Evolutionary conservation across 345 rosid species (phyloP).

Genomic region (Camelina laxa): DNA sequence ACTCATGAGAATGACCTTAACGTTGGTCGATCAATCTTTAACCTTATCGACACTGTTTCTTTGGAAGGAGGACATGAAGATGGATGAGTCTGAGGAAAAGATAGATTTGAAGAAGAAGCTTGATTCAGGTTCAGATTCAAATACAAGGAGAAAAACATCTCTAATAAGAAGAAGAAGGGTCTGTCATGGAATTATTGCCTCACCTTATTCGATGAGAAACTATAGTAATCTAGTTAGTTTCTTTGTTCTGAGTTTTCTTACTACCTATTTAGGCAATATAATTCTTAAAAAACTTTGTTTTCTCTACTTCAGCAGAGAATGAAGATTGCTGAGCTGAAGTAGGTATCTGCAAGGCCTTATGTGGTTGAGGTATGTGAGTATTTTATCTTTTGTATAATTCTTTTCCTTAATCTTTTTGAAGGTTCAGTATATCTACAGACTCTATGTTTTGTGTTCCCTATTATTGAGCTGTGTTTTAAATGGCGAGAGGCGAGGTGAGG

Average conservation of each 20-base stretch:
- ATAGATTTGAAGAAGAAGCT: constrained; percentile 60
- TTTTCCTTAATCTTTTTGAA: too few species aligned
- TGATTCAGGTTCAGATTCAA: constrained; percentile 65
- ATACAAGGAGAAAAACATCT: too few species aligned
- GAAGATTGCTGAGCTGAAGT: not conserved
- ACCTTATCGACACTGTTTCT: not conserved
- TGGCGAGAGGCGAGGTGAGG: too few species aligned
- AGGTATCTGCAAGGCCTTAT: not conserved
- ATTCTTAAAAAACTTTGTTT: not conserved
- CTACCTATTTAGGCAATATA: too few species aligned
- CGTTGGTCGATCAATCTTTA: not conserved
- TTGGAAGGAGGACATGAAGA: constrained; percentile 60
- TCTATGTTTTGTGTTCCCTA: too few species aligned
- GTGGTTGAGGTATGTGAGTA: constrained; percentile 64
- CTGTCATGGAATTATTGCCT: not conserved
- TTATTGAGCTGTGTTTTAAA: too few species aligned
- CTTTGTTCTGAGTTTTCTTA: too few species aligned
- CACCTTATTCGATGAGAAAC: too few species aligned
- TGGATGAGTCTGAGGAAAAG: constrained; percentile 63
- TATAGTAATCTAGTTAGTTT: too few species aligned
- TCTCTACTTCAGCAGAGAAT: not conserved
- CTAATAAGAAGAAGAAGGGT: constrained; percentile 70
- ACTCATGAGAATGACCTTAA: not conserved
- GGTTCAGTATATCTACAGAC: too few species aligned
- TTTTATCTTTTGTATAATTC: too few species aligned